Evolutionary conservation across 441 rosid species (phyloP).

Genomic region (Gossypium lobatum): DNA sequence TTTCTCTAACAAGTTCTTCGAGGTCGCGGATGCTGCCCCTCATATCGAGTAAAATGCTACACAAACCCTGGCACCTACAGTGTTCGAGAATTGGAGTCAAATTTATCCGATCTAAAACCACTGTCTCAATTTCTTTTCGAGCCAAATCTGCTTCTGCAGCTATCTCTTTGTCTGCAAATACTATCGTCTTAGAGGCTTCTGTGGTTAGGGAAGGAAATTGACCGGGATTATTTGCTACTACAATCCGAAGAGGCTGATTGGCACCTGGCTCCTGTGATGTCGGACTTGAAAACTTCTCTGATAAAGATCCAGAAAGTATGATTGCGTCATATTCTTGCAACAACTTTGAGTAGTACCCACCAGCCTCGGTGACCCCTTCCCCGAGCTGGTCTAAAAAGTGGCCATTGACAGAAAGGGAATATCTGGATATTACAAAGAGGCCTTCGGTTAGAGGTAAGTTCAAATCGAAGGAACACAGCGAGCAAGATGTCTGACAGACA

Average conservation of each 20-base stretch:
- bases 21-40: conserved; percentile 45
- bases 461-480: neutral
- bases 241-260: conserved; percentile 54
- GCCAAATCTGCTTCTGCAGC: conserved; percentile 27
- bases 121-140: conserved; percentile 38
- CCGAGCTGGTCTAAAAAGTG: conserved; percentile 52
- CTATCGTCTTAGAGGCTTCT: conserved; percentile 34
- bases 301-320: conserved; percentile 49
- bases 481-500: neutral
- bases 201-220: conserved; percentile 26
- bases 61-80: conserved; percentile 48
- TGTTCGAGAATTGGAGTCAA: conserved; percentile 52
- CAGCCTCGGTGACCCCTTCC: conserved; percentile 40
- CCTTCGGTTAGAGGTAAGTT: conserved; percentile 5
- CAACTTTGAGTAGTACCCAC: conserved; percentile 80
- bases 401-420: conserved; percentile 70
- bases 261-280: conserved; percentile 59
- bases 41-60: conserved; percentile 65
- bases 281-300: conserved; percentile 31
- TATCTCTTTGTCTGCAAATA: conserved; percentile 37
- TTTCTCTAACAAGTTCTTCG: conserved; percentile 47
- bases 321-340: conserved; percentile 76
- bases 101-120: conserved; percentile 40
- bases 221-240: conserved; percentile 31
- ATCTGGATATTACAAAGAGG: conserved; percentile 37